Percentiles rank a stretch among this genome's conserved stretches.
phyloP scores from a whole-genome alignment of 768 basidiomycete species.

The Lentinula detonsa region DNA sequence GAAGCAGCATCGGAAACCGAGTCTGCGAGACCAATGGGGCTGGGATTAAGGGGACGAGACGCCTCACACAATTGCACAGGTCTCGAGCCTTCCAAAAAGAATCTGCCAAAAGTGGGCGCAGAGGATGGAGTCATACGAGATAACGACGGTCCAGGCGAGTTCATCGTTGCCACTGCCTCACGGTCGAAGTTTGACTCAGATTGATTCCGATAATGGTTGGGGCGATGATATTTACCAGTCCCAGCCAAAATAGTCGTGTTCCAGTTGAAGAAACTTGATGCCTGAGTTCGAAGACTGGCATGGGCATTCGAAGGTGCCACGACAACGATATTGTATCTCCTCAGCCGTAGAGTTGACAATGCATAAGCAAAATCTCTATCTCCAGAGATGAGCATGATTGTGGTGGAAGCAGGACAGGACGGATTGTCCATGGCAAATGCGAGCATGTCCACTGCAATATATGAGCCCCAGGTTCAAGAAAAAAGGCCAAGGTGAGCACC shows the following conservation, averaged over 20 bases:
- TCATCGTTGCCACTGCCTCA: background rate
- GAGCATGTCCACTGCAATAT: slow-evolving; percentile 11
- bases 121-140: background rate
- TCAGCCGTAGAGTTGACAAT: slow-evolving; percentile 49
- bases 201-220: background rate
- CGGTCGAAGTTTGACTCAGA: background rate
- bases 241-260: slow-evolving; percentile 28
- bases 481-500: slow-evolving; percentile 19
- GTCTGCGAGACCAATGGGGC: background rate
- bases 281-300: background rate
- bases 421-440: slow-evolving; percentile 53
- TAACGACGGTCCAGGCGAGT: background rate
- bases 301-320: slow-evolving; percentile 26
- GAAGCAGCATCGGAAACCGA: background rate
- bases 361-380: slow-evolving; percentile 66
- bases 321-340: slow-evolving; percentile 47
- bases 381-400: slow-evolving; percentile 58
- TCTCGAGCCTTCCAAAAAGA: background rate
- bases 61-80: background rate
- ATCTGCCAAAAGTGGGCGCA: background rate
- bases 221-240: background rate
- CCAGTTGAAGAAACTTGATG: slow-evolving; percentile 44
- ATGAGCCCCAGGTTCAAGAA: background rate
- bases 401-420: slow-evolving; percentile 40
- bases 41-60: background rate